A percentile compares a stretch with the other conserved stretches of the same genome.
phyloP scores from a whole-genome alignment of 148 eudicot species.

The Nyssa sinensis region DNA sequence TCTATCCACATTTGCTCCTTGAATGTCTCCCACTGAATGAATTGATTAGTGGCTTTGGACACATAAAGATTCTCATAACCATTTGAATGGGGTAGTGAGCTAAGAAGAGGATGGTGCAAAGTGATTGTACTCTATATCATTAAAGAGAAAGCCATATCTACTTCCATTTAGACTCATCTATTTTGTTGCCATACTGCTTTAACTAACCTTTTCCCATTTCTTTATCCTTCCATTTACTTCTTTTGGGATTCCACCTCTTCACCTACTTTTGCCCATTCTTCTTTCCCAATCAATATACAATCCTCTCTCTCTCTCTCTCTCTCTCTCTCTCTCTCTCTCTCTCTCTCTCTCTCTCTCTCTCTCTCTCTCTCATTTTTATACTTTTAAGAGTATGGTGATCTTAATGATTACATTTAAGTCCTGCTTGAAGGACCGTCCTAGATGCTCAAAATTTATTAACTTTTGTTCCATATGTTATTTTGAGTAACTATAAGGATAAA shows the following conservation, averaged over 20 bases:
- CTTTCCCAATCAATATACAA: background rate
- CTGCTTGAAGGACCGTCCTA: no score
- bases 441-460: no score
- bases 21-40: conserved; percentile 8
- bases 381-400: no score
- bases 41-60: conserved; percentile 9
- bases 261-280: background rate
- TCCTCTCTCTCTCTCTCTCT: no score
- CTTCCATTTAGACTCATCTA: background rate
- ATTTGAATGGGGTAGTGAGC: no score
- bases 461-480: no score
- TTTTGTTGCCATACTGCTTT: background rate
- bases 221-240: conserved; percentile 2
- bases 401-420: no score
- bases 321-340: no score
- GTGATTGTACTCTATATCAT: conserved; percentile 4
- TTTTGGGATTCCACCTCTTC: conserved; percentile 11
- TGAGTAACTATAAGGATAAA: no score
- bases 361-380: no score
- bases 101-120: conserved; percentile 5
- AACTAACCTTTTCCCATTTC: background rate
- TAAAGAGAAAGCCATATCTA: background rate
- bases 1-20: conserved; percentile 1
- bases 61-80: background rate
- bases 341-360: no score